Conservation (phyloP, 1,284 basidiomycete species). For the Hymenochaete sp. region DNA sequence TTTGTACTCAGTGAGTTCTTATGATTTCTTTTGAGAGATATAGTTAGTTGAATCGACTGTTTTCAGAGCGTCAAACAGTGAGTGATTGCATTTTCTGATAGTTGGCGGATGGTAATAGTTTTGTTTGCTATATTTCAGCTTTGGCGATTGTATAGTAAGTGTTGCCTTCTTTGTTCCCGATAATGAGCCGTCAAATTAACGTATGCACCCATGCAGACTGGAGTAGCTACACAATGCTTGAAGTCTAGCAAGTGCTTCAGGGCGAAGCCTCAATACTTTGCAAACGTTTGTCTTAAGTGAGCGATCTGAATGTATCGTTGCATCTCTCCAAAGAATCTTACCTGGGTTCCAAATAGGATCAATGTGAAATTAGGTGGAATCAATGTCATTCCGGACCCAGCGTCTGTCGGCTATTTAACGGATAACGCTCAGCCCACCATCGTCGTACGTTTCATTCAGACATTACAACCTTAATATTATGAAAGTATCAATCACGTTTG, state of each 20-base stretch:
- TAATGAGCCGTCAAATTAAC: slow-evolving; percentile 9
- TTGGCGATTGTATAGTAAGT: not conserved
- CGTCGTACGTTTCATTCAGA: slow-evolving; percentile 51
- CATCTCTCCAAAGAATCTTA: not conserved
- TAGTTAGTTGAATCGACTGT: not conserved
- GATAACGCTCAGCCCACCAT: slow-evolving; percentile 65
- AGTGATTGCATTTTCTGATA: slow-evolving; percentile 24
- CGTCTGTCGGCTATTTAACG: slow-evolving; percentile 49
- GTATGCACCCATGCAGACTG: slow-evolving; percentile 34
- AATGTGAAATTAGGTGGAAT: slow-evolving; percentile 70
- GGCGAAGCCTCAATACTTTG: slow-evolving; percentile 65
- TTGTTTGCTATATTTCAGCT: slow-evolving; percentile 55
- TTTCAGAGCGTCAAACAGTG: slow-evolving; percentile 52
- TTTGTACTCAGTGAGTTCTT: slow-evolving; percentile 48
- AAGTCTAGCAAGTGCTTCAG: slow-evolving; percentile 52
- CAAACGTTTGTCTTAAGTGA: slow-evolving; percentile 73
- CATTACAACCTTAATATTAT: not conserved
- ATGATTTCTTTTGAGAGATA: not conserved
- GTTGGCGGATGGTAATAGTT: slow-evolving; percentile 33
- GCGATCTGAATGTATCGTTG: slow-evolving; percentile 18
- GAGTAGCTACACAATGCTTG: slow-evolving; percentile 68
- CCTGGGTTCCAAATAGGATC: slow-evolving; percentile 38
- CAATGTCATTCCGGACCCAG: slow-evolving; percentile 59
- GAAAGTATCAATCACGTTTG: not conserved
- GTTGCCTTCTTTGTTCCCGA: not conserved